A percentile compares a stretch with the other conserved stretches of the same genome.
Conservation (phyloP, 306 rosid species). For the Fagus crenata region DNA sequence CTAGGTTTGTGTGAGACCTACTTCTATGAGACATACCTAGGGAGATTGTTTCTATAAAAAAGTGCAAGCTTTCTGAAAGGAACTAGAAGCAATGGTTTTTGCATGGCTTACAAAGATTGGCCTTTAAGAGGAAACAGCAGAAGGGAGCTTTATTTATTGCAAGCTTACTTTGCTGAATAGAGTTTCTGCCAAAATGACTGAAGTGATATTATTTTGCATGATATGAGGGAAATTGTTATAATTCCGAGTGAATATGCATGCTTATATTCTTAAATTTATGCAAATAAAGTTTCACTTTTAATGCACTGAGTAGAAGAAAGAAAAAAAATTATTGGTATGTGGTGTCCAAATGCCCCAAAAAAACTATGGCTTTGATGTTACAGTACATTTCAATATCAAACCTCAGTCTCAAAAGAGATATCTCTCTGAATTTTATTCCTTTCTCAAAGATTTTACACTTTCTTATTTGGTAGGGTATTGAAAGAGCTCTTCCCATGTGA, state of each 20-base stretch:
- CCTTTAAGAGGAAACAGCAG: background rate
- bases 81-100: background rate
- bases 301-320: constrained; percentile 9
- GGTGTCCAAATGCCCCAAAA: background rate
- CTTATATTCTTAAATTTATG: constrained; percentile 9
- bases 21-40: background rate
- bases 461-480: constrained; percentile 82
- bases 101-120: constrained; percentile 1
- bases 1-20: constrained; percentile 1
- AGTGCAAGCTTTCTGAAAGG: constrained; percentile 1
- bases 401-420: constrained; percentile 25
- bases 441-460: constrained; percentile 39
- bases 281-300: background rate
- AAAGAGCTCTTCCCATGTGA: constrained; percentile 78
- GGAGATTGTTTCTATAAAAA: background rate
- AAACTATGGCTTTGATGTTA: constrained; percentile 14
- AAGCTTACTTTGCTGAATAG: background rate
- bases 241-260: constrained; percentile 10
- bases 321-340: background rate
- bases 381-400: constrained; percentile 16
- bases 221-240: constrained; percentile 12
- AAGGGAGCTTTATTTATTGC: constrained; percentile 18
- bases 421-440: constrained; percentile 29
- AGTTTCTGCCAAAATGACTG: background rate
- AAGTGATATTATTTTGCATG: background rate